phyloP scores from a whole-genome alignment of 495 filamentous ascomycete species.

The Penicillium bialowiezense region DNA sequence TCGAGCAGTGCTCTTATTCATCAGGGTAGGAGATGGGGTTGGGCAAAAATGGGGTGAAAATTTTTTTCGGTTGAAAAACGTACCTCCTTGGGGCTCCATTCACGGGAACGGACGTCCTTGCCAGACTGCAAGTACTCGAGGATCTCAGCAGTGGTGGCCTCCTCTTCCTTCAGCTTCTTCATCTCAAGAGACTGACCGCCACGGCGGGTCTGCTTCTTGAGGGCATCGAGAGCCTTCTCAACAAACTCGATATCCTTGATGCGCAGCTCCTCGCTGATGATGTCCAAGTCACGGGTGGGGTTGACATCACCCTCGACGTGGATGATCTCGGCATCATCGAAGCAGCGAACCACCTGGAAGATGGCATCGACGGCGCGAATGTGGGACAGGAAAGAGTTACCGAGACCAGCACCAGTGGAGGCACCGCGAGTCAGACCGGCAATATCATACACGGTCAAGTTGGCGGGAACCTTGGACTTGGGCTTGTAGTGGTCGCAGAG shows the following conservation, averaged over 20 bases:
- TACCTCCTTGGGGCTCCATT: constrained; percentile 96
- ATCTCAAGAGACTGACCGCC: constrained; percentile 96
- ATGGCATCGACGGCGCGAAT: constrained; percentile 99
- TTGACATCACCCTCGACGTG: constrained; percentile 99
- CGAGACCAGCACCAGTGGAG: constrained; percentile 94
- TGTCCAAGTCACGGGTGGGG: constrained; percentile 86
- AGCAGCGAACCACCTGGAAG: constrained; percentile 98
- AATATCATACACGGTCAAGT: constrained; percentile 98
- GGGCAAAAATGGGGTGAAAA: constrained; percentile 7
- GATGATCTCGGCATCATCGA: constrained; percentile 99
- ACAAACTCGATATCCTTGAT: constrained; percentile 99
- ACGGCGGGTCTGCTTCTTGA: constrained; percentile 88
- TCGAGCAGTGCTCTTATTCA: constrained; percentile 98
- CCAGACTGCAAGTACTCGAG: constrained; percentile 76
- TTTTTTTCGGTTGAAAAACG: constrained; percentile 39
- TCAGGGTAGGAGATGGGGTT: constrained; percentile 55
- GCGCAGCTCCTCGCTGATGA: constrained; percentile 94
- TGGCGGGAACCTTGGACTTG: constrained; percentile 92
- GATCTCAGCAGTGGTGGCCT: constrained; percentile 87
- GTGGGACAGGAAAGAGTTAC: constrained; percentile 97
- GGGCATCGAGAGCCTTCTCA: constrained; percentile 85
- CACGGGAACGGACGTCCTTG: constrained; percentile 87
- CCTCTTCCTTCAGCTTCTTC: constrained; percentile 95
- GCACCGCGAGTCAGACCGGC: constrained; percentile 95
- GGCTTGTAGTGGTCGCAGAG: constrained; percentile 94